These are phyloP conservation scores for Penicillium sp. DNA, from an alignment of 2,329 filamentous ascomycete species.

Conservation along the genomic window DNA sequence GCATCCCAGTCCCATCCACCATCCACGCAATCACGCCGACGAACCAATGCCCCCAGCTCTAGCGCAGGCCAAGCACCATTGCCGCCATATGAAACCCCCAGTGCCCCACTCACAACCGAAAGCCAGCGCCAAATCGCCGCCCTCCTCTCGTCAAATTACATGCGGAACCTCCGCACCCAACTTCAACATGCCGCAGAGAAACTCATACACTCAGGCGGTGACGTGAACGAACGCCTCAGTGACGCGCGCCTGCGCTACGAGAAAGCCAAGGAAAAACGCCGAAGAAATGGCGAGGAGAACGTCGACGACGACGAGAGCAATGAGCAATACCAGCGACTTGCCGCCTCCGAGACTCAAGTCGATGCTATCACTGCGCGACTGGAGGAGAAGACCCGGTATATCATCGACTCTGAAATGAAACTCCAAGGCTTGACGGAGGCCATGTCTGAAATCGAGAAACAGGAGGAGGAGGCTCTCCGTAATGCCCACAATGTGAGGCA, in stretches of 20 bases:
- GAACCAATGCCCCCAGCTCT: neutral
- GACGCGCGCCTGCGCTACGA: slow-evolving; percentile 40
- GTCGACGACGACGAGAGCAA: slow-evolving; percentile 24
- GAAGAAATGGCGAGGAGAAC: slow-evolving; percentile 20
- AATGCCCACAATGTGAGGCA: slow-evolving; percentile 35
- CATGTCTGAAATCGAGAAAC: slow-evolving; percentile 44
- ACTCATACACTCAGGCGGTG: slow-evolving; percentile 50
- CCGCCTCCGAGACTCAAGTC: slow-evolving; percentile 46
- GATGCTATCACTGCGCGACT: slow-evolving; percentile 52
- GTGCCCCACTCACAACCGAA: slow-evolving; percentile 49
- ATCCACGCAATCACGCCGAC: slow-evolving; percentile 11
- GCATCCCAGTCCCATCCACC: slow-evolving; percentile 15
- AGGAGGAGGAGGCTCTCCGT: slow-evolving; percentile 31
- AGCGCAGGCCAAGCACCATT: slow-evolving; percentile 27
- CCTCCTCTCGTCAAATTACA: slow-evolving; percentile 43
- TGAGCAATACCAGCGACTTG: slow-evolving; percentile 38
- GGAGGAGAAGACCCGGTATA: slow-evolving; percentile 55
- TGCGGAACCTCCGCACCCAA: slow-evolving; percentile 48
- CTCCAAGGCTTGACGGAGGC: slow-evolving; percentile 45
- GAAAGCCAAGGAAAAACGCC: slow-evolving; percentile 33
- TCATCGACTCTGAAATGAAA: slow-evolving; percentile 55
- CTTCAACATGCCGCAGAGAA: slow-evolving; percentile 45
- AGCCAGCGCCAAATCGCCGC: slow-evolving; percentile 47
- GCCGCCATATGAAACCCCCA: slow-evolving; percentile 53
- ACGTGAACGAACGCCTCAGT: slow-evolving; percentile 54